These are phyloP conservation scores for Inonotus hispidus DNA, from an alignment of 1,284 basidiomycete genomes.

Conservation along the genomic window DNA sequence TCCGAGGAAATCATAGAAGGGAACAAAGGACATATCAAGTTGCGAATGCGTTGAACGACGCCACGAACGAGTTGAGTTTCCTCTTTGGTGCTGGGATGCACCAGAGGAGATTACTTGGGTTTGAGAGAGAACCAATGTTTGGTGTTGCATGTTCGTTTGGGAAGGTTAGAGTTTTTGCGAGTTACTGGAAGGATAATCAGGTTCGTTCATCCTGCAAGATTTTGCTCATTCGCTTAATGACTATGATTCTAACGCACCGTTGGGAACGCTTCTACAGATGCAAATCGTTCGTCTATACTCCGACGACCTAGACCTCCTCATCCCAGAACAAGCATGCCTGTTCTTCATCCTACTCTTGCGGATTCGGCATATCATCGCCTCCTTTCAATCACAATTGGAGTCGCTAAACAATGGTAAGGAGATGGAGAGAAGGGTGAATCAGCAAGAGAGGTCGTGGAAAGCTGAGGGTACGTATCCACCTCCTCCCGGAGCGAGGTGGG, in stretches of 20 bases:
- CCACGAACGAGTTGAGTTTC: constrained; percentile 5
- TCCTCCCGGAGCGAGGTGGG: not conserved
- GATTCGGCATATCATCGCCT: not conserved
- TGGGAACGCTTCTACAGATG: not conserved
- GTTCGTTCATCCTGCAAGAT: not conserved
- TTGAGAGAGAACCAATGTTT: constrained; percentile 6
- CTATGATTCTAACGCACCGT: too few species aligned
- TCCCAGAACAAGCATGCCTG: constrained; percentile 2
- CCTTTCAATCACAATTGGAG: not conserved
- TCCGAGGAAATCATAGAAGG: too few species aligned
- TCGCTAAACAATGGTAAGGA: not conserved
- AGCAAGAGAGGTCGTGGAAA: constrained; percentile 7
- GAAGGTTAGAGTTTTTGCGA: not conserved
- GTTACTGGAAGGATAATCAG: constrained; percentile 9
- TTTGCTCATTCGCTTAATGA: not conserved
- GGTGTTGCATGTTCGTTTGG: constrained; percentile 3
- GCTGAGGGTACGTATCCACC: not conserved
- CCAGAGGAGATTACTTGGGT: not conserved
- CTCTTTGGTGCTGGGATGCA: constrained; percentile 2
- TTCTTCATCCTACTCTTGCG: constrained; percentile 6
- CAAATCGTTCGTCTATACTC: constrained; percentile 6
- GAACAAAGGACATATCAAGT: not conserved
- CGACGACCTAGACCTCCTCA: not conserved
- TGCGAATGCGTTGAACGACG: not conserved
- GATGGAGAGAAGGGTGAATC: not conserved